phyloP scores from a whole-genome alignment of 768 basidiomycete genomes.

The Termitomyces sp. region DNA sequence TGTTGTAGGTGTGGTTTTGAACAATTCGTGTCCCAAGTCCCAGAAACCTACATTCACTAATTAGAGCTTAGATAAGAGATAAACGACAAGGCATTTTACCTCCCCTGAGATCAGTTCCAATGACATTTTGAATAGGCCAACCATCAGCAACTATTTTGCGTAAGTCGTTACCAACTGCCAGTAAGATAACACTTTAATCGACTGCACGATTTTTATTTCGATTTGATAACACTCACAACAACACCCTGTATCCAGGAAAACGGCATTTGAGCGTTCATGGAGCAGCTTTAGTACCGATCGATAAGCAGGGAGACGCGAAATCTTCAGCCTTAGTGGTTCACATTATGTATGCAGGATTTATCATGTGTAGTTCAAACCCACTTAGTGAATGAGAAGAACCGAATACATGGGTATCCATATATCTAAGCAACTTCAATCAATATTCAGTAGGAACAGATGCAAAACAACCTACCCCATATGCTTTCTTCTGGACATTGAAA shows the following conservation, averaged over 20 bases:
- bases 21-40: slow-evolving; percentile 50
- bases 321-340: slow-evolving; percentile 15
- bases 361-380: slow-evolving; percentile 1
- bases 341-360: neutral
- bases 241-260: slow-evolving; percentile 29
- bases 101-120: slow-evolving; percentile 25
- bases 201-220: neutral
- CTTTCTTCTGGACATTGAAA: slow-evolving; percentile 23
- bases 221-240: slow-evolving; percentile 18
- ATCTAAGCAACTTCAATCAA: slow-evolving; percentile 12
- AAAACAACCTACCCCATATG: slow-evolving; percentile 18
- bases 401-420: slow-evolving; percentile 26
- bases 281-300: slow-evolving; percentile 17
- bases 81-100: slow-evolving; percentile 11
- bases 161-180: slow-evolving; percentile 26
- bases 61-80: neutral
- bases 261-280: slow-evolving; percentile 13
- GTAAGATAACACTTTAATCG: neutral
- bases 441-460: neutral
- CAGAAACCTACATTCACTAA: slow-evolving; percentile 36
- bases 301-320: slow-evolving; percentile 23
- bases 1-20: slow-evolving; percentile 33
- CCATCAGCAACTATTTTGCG: slow-evolving; percentile 26
- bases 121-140: slow-evolving; percentile 22
- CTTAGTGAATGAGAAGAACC: slow-evolving; percentile 22